These are phyloP conservation scores for Sisymbrium altissimum DNA, from an alignment of 345 rosid species.

Conservation along the genomic window DNA sequence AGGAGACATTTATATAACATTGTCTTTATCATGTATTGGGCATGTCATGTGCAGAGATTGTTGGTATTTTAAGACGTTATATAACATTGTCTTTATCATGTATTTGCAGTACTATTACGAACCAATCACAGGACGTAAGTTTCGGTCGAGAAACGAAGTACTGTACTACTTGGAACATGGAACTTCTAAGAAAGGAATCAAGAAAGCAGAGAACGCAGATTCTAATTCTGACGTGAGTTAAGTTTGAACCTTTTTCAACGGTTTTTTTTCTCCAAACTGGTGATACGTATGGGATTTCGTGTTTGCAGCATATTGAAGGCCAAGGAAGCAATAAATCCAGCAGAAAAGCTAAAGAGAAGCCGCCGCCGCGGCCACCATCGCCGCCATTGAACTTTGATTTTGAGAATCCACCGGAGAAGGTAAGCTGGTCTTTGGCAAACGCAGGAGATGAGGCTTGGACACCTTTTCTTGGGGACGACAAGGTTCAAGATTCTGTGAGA, in stretches of 20 bases:
- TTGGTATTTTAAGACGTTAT: not conserved
- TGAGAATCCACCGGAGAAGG: conserved; percentile 45
- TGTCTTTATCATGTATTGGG: too few relatives aligned
- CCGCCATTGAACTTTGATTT: conserved; percentile 46
- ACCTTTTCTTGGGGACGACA: conserved; percentile 39
- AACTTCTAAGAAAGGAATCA: conserved; percentile 15
- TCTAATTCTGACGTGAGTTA: conserved; percentile 38
- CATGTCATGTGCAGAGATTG: too few relatives aligned
- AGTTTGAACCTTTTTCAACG: not conserved
- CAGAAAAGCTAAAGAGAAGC: conserved; percentile 14
- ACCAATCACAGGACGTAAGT: conserved; percentile 36
- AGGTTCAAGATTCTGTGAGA: conserved; percentile 41
- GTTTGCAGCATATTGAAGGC: conserved; percentile 34
- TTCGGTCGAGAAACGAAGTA: conserved; percentile 41
- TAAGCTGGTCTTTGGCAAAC: conserved; percentile 50
- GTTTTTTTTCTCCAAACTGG: not conserved
- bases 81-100: not conserved
- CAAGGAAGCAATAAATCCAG: conserved; percentile 26
- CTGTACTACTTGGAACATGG: conserved; percentile 35
- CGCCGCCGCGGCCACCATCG: not conserved
- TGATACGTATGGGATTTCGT: not conserved
- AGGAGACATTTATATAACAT: too few relatives aligned
- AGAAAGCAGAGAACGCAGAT: conserved; percentile 30
- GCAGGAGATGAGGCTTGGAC: conserved; percentile 42
- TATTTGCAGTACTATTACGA: conserved; percentile 40